Conservation (phyloP, 257 asterid species). For the Solanum paucissectum region DNA sequence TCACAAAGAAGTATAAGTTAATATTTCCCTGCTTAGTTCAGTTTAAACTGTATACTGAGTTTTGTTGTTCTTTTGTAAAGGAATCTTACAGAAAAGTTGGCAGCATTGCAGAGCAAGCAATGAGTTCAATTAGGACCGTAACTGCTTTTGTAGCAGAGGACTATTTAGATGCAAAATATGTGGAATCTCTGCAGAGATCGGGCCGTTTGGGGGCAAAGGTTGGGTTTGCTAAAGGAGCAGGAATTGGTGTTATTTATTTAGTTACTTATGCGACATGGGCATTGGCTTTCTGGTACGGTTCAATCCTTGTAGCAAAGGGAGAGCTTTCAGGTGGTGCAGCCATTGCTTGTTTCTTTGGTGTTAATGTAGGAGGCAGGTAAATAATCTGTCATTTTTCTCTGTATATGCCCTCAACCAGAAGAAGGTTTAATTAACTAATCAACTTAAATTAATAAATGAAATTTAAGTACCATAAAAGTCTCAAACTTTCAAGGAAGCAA, state of each 20-base stretch:
- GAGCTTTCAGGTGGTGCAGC: constrained; percentile 67
- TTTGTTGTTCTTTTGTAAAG: constrained; percentile 16
- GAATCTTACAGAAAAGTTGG: constrained; percentile 72
- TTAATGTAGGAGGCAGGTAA: constrained; percentile 79
- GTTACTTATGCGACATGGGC: constrained; percentile 88
- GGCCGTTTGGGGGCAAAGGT: constrained; percentile 51
- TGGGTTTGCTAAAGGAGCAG: constrained; percentile 81
- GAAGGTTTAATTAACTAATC: not conserved
- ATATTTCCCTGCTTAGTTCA: not conserved
- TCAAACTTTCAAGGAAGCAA: not conserved
- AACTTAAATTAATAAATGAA: not conserved
- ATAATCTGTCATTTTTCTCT: not conserved
- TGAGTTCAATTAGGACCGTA: constrained; percentile 69
- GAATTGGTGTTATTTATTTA: constrained; percentile 70
- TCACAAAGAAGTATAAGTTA: not conserved
- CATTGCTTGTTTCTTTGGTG: constrained; percentile 83
- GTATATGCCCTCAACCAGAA: not conserved
- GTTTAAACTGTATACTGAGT: not conserved
- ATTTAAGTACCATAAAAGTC: not conserved
- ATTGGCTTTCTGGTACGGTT: constrained; percentile 88
- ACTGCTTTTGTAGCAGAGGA: constrained; percentile 79
- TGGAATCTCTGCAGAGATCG: constrained; percentile 36
- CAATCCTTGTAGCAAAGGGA: constrained; percentile 34
- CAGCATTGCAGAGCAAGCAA: constrained; percentile 73
- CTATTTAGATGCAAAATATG: constrained; percentile 43